A percentile compares a stretch with the other conserved stretches of the same genome.
These are phyloP conservation scores for Microcyclospora pomicola DNA, from an alignment of 2,329 filamentous ascomycete species.

Conservation along the genomic window DNA sequence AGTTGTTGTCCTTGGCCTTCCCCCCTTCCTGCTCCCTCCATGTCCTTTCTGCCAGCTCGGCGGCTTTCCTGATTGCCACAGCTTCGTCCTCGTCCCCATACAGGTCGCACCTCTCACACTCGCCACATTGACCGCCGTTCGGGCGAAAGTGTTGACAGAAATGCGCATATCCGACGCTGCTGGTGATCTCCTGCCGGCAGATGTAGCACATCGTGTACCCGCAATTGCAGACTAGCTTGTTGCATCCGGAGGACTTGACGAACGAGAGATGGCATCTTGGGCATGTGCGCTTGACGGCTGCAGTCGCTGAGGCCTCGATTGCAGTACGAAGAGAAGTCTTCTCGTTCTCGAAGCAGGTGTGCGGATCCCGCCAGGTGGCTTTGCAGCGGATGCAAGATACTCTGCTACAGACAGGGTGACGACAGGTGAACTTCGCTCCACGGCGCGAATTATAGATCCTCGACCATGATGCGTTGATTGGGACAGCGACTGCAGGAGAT, in stretches of 20 bases:
- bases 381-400: slow-evolving; percentile 69
- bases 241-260: slow-evolving; percentile 87
- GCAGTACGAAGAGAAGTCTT: slow-evolving; percentile 72
- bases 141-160: slow-evolving; percentile 94
- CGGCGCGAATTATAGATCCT: slow-evolving; percentile 57
- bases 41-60: slow-evolving; percentile 29
- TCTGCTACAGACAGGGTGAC: slow-evolving; percentile 51
- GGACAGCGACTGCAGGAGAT: slow-evolving; percentile 4
- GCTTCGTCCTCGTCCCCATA: slow-evolving; percentile 37
- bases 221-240: slow-evolving; percentile 90
- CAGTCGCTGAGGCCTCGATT: slow-evolving; percentile 83
- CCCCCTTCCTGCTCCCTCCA: slow-evolving; percentile 30
- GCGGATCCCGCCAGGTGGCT: slow-evolving; percentile 75
- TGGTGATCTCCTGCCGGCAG: slow-evolving; percentile 49
- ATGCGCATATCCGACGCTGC: slow-evolving; percentile 69
- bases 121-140: slow-evolving; percentile 57
- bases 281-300: slow-evolving; percentile 88
- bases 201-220: slow-evolving; percentile 98
- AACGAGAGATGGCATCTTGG: slow-evolving; percentile 83
- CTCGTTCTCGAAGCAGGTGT: slow-evolving; percentile 77
- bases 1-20: slow-evolving; percentile 5
- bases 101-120: slow-evolving; percentile 52
- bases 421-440: slow-evolving; percentile 66
- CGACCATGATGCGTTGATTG: slow-evolving; percentile 30
- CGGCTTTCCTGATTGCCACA: slow-evolving; percentile 27